Percentiles rank a stretch among this genome's conserved stretches.
phyloP scores from a whole-genome alignment of 371 early-diverging fungal species.

The Thermomucor indicae-seudaticae region DNA sequence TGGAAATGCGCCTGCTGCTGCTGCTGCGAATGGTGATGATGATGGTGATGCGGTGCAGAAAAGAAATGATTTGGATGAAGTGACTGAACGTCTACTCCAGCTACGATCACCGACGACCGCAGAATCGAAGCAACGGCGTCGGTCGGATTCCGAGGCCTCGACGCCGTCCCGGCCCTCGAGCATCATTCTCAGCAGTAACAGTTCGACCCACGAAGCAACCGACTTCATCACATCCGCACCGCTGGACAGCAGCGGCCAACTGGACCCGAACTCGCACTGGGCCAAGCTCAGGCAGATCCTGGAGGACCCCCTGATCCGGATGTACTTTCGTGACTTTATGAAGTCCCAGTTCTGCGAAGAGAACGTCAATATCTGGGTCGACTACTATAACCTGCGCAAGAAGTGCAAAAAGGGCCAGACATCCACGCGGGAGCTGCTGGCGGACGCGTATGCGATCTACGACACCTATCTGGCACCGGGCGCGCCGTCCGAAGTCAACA shows the following conservation, averaged over 20 bases:
- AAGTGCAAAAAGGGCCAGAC: conserved; percentile 27
- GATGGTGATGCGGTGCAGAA: neutral
- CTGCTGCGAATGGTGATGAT: neutral
- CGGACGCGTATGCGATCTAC: conserved; percentile 58
- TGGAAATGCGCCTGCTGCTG: neutral
- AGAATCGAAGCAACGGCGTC: neutral
- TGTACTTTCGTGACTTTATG: conserved; percentile 60
- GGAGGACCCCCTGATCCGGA: conserved; percentile 47
- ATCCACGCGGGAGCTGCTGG: conserved; percentile 37
- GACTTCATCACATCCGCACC: conserved; percentile 13
- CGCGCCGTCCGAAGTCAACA: conserved; percentile 55
- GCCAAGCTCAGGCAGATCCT: conserved; percentile 53
- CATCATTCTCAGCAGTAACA: neutral
- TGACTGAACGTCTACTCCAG: conserved; percentile 8
- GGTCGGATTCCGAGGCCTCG: neutral
- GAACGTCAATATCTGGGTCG: conserved; percentile 56
- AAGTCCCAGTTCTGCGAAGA: conserved; percentile 59
- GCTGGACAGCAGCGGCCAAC: neutral
- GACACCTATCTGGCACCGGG: conserved; percentile 55
- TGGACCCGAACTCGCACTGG: conserved; percentile 13
- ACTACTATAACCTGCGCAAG: conserved; percentile 36
- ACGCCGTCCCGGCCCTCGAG: conserved; percentile 9
- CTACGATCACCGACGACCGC: conserved; percentile 6
- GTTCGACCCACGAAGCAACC: neutral
- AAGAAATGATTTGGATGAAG: conserved; percentile 6